Conservation (phyloP, 148 eudicot genomes). For the Rhododendron kiyosumense region DNA sequence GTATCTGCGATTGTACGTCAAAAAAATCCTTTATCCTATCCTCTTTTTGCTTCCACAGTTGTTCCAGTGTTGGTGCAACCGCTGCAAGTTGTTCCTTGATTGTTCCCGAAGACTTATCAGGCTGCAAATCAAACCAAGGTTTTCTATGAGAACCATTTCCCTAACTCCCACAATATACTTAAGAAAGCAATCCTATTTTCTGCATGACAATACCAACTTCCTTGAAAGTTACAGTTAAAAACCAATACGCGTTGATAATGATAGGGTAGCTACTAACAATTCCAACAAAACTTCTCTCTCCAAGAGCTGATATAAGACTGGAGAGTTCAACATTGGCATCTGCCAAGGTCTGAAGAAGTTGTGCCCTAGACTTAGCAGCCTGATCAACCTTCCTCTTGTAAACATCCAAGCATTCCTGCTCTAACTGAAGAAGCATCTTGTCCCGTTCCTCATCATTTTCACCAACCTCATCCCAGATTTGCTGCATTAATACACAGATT, state of each 20-base stretch:
- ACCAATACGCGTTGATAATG: neutral
- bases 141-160: neutral
- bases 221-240: neutral
- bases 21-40: conserved; percentile 71
- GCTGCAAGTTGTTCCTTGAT: conserved; percentile 95
- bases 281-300: conserved; percentile 69
- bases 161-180: neutral
- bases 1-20: conserved; percentile 85
- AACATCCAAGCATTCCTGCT: conserved; percentile 93
- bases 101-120: conserved; percentile 86
- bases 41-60: conserved; percentile 77
- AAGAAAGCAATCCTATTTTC: neutral
- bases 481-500: conserved; percentile 35
- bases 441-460: conserved; percentile 92
- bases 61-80: conserved; percentile 79
- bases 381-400: conserved; percentile 94
- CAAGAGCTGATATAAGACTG: conserved; percentile 75
- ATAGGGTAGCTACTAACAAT: conserved; percentile 42
- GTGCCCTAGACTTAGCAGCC: conserved; percentile 86
- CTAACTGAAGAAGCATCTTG: conserved; percentile 91
- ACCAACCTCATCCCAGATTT: conserved; percentile 99
- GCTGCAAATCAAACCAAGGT: conserved; percentile 43
- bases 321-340: conserved; percentile 80
- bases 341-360: conserved; percentile 83
- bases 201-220: neutral